Evolutionary conservation across 2,329 filamentous ascomycete genomes (phyloP).

Genomic region (Emericellopsis cladophorae): DNA sequence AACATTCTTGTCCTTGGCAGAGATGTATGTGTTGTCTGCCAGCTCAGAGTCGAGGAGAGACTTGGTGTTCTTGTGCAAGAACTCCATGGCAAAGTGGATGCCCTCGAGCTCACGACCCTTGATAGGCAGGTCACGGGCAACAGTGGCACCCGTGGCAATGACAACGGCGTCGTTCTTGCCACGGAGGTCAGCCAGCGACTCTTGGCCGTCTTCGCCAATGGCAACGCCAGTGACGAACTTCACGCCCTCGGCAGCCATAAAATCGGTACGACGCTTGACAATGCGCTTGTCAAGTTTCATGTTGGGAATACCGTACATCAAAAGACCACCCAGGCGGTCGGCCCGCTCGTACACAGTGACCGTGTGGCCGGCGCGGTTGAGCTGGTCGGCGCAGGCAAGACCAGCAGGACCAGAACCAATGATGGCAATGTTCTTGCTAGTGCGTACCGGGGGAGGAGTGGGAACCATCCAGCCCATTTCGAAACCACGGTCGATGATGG

Average conservation of each 20-base stretch:
- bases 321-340: constrained; percentile 77
- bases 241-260: constrained; percentile 84
- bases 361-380: constrained; percentile 80
- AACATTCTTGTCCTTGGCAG: constrained; percentile 89
- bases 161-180: constrained; percentile 70
- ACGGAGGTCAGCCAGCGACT: constrained; percentile 58
- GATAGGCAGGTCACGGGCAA: constrained; percentile 85
- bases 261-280: constrained; percentile 87
- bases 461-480: constrained; percentile 98
- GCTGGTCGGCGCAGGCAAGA: constrained; percentile 80
- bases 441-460: constrained; percentile 62
- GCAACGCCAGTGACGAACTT: constrained; percentile 66
- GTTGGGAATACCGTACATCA: constrained; percentile 98
- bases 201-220: constrained; percentile 58
- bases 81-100: constrained; percentile 95
- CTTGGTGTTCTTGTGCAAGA: constrained; percentile 95
- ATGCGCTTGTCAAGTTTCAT: constrained; percentile 99
- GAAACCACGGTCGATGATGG: constrained; percentile 94
- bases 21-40: constrained; percentile 75
- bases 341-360: constrained; percentile 90
- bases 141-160: constrained; percentile 84
- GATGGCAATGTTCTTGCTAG: constrained; percentile 77
- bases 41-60: constrained; percentile 88
- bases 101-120: constrained; percentile 79
- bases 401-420: constrained; percentile 89